These are phyloP conservation scores for Dioszegia aurantiaca DNA, from an alignment of 768 basidiomycete species.

Conservation along the genomic window DNA sequence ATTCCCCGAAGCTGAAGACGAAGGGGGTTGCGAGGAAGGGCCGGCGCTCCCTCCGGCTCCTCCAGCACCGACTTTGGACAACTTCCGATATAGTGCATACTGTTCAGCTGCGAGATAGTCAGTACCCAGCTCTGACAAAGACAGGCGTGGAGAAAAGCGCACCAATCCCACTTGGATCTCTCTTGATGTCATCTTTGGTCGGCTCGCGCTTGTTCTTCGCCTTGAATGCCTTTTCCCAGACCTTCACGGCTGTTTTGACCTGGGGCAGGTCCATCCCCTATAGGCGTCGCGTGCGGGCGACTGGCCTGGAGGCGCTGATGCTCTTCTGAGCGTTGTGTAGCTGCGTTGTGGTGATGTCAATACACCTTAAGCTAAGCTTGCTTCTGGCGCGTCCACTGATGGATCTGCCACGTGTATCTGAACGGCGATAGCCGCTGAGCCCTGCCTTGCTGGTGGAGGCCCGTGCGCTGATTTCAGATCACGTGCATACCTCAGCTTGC, in stretches of 20 bases:
- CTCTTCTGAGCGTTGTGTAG: too few relatives aligned
- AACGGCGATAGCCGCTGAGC: too few relatives aligned
- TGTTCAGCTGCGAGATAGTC: conserved; percentile 26
- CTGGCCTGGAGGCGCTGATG: too few relatives aligned
- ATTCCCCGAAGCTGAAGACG: conserved; percentile 20
- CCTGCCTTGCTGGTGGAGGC: too few relatives aligned
- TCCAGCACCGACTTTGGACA: conserved; percentile 20
- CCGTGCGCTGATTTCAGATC: too few relatives aligned
- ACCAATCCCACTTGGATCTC: conserved; percentile 49
- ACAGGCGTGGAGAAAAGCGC: conserved; percentile 15
- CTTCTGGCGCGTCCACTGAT: too few relatives aligned
- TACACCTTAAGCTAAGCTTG: too few relatives aligned
- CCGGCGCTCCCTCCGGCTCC: background rate
- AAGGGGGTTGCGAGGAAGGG: conserved; percentile 18
- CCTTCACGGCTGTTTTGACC: conserved; percentile 53
- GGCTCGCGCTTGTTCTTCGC: conserved; percentile 44
- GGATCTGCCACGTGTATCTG: too few relatives aligned
- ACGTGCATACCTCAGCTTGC: too few relatives aligned
- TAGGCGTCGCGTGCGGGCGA: too few relatives aligned
- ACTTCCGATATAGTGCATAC: conserved; percentile 38
- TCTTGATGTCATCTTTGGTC: conserved; percentile 54
- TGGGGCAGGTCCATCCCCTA: conserved; percentile 29
- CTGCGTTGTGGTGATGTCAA: too few relatives aligned
- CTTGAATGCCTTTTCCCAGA: conserved; percentile 53
- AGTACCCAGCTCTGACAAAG: background rate